Percentiles rank a stretch among this genome's conserved stretches.
These are phyloP conservation scores for Danielia oregonensis DNA, from an alignment of 805 yeast genomes.

Conservation along the genomic window DNA sequence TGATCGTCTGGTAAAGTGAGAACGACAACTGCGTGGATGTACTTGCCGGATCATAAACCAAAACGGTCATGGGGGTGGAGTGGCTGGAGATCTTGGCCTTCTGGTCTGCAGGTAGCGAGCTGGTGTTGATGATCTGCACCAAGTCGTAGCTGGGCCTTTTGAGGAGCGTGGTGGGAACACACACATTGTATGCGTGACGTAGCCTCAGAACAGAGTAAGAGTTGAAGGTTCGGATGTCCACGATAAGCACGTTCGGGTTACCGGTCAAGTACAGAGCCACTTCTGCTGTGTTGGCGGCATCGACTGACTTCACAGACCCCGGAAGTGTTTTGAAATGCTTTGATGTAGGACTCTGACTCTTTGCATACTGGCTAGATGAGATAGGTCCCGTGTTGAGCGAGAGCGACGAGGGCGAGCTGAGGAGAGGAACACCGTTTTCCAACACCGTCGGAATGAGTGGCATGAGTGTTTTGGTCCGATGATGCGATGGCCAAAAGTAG, in stretches of 20 bases:
- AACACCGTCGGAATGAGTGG: conserved; percentile 5
- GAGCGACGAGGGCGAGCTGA: conserved; percentile 1
- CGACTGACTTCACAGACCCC: conserved; percentile 8
- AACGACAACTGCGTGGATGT: conserved; percentile 17
- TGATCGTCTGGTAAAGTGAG: conserved; percentile 31
- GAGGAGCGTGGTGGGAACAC: conserved; percentile 43
- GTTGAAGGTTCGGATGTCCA: conserved; percentile 41
- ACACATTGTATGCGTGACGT: conserved; percentile 31
- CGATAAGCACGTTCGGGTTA: conserved; percentile 12
- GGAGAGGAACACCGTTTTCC: conserved; percentile 2
- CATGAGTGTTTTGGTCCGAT: too few species aligned
- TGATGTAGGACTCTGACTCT: conserved; percentile 19
- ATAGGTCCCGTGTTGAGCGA: conserved; percentile 4
- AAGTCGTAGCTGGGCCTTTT: conserved; percentile 35
- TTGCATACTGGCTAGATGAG: too few species aligned
- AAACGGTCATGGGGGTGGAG: conserved; percentile 15
- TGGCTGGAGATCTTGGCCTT: conserved; percentile 18
- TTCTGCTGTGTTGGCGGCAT: conserved; percentile 6
- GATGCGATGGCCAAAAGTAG: too few species aligned
- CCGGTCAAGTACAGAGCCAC: conserved; percentile 3
- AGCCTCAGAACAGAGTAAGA: conserved; percentile 28
- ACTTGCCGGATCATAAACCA: conserved; percentile 35
- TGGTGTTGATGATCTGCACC: conserved; percentile 28
- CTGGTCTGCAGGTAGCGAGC: conserved; percentile 20
- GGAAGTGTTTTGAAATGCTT: conserved; percentile 14